phyloP scores from a whole-genome alignment of 2,329 filamentous ascomycete species.

The Diaporthe sp. region DNA sequence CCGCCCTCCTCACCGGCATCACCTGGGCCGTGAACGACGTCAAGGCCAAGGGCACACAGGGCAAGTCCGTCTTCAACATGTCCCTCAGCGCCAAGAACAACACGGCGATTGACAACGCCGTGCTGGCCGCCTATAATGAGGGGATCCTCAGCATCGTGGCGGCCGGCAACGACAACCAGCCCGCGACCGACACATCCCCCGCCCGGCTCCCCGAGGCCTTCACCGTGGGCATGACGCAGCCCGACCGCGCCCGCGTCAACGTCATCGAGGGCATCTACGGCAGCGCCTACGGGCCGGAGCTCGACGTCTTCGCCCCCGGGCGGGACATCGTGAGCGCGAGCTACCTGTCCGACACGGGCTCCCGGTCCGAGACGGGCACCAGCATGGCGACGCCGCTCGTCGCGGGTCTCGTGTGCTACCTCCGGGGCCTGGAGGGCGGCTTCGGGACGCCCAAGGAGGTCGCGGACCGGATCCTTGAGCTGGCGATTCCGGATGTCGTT shows the following conservation, averaged over 20 bases:
- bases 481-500: background rate
- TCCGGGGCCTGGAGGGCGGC: constrained; percentile 56
- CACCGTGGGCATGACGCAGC: constrained; percentile 58
- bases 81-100: background rate
- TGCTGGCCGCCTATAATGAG: constrained; percentile 44
- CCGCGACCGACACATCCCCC: constrained; percentile 55
- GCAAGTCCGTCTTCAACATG: constrained; percentile 6
- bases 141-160: constrained; percentile 57
- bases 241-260: constrained; percentile 52
- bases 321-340: constrained; percentile 56
- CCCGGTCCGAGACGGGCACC: constrained; percentile 65
- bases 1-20: constrained; percentile 40
- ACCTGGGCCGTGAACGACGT: constrained; percentile 44
- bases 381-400: constrained; percentile 73
- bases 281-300: constrained; percentile 62
- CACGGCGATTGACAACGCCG: background rate
- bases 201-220: constrained; percentile 61
- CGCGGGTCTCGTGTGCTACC: constrained; percentile 69
- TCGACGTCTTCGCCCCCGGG: constrained; percentile 61
- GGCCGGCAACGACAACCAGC: constrained; percentile 51
- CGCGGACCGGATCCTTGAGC: background rate
- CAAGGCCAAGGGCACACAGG: constrained; percentile 27
- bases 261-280: constrained; percentile 55
- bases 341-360: constrained; percentile 53
- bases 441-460: constrained; percentile 11